phyloP scores from a whole-genome alignment of 768 basidiomycete genomes.

The Mrakia hoshinonis region DNA sequence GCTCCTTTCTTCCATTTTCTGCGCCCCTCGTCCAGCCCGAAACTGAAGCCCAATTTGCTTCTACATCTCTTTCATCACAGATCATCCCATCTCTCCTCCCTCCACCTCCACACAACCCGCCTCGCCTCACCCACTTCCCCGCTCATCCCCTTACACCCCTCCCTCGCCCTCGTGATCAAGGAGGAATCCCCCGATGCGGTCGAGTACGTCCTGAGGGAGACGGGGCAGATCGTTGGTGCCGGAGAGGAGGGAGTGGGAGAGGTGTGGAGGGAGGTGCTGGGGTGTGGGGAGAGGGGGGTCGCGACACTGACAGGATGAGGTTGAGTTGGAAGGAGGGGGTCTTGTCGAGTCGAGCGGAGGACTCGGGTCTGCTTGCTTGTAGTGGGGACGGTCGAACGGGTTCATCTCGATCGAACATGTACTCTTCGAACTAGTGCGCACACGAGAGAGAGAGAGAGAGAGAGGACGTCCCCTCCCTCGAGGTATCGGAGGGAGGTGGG shows the following conservation, averaged over 20 bases:
- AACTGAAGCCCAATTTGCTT: too few species aligned
- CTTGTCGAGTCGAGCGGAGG: too few species aligned
- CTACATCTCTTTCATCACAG: background rate
- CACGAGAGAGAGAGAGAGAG: too few species aligned
- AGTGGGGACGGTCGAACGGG: too few species aligned
- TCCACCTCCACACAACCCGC: background rate
- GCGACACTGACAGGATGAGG: too few species aligned
- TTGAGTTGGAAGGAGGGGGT: too few species aligned
- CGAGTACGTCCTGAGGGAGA: slow-evolving; percentile 16
- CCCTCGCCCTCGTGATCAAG: slow-evolving; percentile 7
- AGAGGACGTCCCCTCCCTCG: too few species aligned
- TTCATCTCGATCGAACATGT: too few species aligned
- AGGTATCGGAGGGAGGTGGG: too few species aligned
- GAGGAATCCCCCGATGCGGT: background rate
- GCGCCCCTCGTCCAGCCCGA: background rate
- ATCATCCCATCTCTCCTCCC: slow-evolving; percentile 7
- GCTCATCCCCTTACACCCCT: slow-evolving; percentile 5
- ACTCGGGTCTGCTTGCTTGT: too few species aligned
- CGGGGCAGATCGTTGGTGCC: slow-evolving; percentile 12
- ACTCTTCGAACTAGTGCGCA: too few species aligned
- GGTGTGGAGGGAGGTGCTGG: slow-evolving; percentile 1
- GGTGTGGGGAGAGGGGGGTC: slow-evolving; percentile 7
- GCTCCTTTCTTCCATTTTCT: background rate
- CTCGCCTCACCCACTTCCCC: background rate
- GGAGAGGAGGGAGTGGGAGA: slow-evolving; percentile 6